phyloP scores from a whole-genome alignment of 768 basidiomycete species.

The Clathrus columnatus region DNA sequence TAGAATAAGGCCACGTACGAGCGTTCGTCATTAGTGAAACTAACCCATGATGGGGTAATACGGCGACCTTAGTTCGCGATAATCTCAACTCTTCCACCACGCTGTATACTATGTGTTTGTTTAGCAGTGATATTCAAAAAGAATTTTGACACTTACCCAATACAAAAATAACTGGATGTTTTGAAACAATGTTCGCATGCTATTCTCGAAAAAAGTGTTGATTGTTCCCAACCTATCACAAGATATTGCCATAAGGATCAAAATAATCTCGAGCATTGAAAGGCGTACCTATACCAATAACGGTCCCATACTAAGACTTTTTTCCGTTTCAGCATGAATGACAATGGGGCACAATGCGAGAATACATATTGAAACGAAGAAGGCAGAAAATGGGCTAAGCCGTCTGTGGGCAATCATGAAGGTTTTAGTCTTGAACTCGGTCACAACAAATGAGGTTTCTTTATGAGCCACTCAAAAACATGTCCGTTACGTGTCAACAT shows the following conservation, averaged over 20 bases:
- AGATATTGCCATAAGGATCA: slow-evolving; percentile 8
- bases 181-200: slow-evolving; percentile 17
- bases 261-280: not conserved
- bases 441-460: not conserved
- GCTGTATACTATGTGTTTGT: slow-evolving; percentile 53
- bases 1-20: slow-evolving; percentile 26
- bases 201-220: not conserved
- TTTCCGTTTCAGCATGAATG: slow-evolving; percentile 54
- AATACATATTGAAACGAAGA: slow-evolving; percentile 62
- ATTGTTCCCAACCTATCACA: slow-evolving; percentile 60
- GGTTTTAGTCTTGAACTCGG: not conserved
- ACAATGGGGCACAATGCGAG: slow-evolving; percentile 60
- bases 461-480: too few species aligned
- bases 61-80: slow-evolving; percentile 86
- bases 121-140: not conserved
- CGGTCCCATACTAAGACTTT: slow-evolving; percentile 76
- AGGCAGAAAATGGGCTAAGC: slow-evolving; percentile 17
- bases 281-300: slow-evolving; percentile 79
- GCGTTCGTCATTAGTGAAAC: slow-evolving; percentile 73
- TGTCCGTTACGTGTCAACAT: too few species aligned
- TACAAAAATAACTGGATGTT: slow-evolving; percentile 77
- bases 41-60: slow-evolving; percentile 84
- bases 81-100: slow-evolving; percentile 79
- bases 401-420: too few species aligned
- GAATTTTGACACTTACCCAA: slow-evolving; percentile 62